Evolutionary conservation across 108 stramenopile species (phyloP).

Genomic region (Skeletonema grethae): DNA sequence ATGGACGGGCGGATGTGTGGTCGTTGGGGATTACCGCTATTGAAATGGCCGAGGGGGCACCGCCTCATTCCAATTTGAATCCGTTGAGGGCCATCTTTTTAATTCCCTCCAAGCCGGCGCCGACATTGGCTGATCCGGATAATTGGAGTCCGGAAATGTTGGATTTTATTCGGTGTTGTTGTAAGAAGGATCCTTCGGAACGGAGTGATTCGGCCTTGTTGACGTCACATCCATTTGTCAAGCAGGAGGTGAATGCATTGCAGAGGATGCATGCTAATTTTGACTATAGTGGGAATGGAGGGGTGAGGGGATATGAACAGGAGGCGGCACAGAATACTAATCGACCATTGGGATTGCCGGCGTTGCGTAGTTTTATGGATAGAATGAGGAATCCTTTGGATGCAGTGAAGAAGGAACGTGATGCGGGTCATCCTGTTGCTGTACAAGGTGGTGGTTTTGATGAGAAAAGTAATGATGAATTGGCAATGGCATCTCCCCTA

Average conservation of each 20-base stretch:
- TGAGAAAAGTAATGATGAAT: not conserved
- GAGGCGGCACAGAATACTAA: constrained; percentile 17
- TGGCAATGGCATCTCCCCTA: constrained; percentile 17
- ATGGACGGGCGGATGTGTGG: constrained; percentile 98
- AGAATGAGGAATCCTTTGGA: constrained; percentile 66
- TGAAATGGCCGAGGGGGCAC: constrained; percentile 98
- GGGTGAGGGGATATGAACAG: constrained; percentile 23
- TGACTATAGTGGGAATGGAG: constrained; percentile 25
- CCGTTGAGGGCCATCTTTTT: constrained; percentile 89
- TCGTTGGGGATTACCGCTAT: constrained; percentile 95
- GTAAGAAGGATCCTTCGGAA: constrained; percentile 86
- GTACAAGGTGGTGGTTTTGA: not conserved
- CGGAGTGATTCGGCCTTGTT: constrained; percentile 81
- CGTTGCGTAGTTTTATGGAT: constrained; percentile 73
- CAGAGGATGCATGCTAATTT: constrained; percentile 63
- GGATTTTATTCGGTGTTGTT: constrained; percentile 88
- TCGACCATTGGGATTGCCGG: constrained; percentile 61
- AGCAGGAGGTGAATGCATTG: constrained; percentile 79
- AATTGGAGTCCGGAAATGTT: constrained; percentile 91
- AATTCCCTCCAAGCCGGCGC: constrained; percentile 88
- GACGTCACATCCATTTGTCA: constrained; percentile 80
- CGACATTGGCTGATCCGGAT: constrained; percentile 87
- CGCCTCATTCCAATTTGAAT: constrained; percentile 96
- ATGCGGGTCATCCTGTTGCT: not conserved
- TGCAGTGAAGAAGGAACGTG: constrained; percentile 37